Percentiles rank a stretch among this genome's conserved stretches.
Conservation (phyloP, 1,284 basidiomycete genomes). For the Cutaneotrichosporon daszewskae region DNA sequence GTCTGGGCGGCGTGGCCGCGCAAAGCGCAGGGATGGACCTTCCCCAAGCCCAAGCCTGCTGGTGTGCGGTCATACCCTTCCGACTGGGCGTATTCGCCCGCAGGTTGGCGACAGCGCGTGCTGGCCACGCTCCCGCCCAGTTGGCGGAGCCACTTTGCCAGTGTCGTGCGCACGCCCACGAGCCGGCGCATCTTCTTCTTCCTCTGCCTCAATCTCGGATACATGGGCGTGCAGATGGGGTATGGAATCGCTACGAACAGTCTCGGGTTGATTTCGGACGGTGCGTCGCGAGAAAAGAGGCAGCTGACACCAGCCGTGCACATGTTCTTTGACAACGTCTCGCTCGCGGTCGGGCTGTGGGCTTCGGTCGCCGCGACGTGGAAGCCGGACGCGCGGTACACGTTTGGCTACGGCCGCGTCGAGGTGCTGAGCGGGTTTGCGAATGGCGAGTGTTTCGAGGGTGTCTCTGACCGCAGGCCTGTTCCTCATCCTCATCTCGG, state of each 20-base stretch:
- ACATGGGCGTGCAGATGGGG: conserved; percentile 91
- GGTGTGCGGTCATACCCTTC: neutral
- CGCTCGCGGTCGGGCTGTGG: conserved; percentile 89
- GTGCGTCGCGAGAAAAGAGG: conserved; percentile 51
- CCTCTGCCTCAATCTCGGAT: conserved; percentile 85
- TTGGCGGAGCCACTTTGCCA: conserved; percentile 68
- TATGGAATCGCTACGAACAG: conserved; percentile 98
- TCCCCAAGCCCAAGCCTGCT: neutral
- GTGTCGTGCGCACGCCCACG: conserved; percentile 82
- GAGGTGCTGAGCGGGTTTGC: conserved; percentile 98
- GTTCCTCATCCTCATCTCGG: conserved; percentile 90
- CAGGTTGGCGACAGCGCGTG: neutral
- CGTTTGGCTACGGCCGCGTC: conserved; percentile 97
- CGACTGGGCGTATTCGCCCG: neutral
- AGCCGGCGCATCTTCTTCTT: conserved; percentile 97
- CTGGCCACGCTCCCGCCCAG: conserved; percentile 22
- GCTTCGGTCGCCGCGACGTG: conserved; percentile 97
- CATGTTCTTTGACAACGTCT: conserved; percentile 99
- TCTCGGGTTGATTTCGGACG: conserved; percentile 92
- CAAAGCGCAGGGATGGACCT: too few relatives aligned
- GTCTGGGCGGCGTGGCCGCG: conserved; percentile 8
- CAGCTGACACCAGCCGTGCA: conserved; percentile 69
- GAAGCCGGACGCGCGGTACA: conserved; percentile 89
- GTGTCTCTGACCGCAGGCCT: conserved; percentile 46
- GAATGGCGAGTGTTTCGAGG: conserved; percentile 59